Evolutionary conservation across 2,329 filamentous ascomycete species (phyloP).

Genomic region (Trichoderma oligosporum): DNA sequence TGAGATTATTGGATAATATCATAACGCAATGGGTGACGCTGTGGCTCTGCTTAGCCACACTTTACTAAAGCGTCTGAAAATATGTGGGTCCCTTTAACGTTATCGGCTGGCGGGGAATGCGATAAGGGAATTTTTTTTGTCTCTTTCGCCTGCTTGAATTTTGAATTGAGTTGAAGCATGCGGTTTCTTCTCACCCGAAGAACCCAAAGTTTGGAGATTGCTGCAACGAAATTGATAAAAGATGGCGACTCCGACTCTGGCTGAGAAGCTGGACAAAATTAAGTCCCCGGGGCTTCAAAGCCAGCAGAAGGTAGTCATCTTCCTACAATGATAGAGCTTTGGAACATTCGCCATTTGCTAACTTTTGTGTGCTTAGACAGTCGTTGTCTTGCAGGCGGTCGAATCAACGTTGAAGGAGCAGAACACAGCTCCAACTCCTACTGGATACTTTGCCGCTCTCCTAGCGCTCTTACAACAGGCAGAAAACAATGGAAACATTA

Average conservation of each 20-base stretch:
- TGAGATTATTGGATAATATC: conserved; percentile 1
- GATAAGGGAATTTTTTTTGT: conserved; percentile 23
- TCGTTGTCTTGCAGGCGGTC: conserved; percentile 82
- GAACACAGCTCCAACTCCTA: conserved; percentile 76
- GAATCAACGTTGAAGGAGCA: conserved; percentile 90
- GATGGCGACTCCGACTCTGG: conserved; percentile 56
- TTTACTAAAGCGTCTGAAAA: too few relatives aligned
- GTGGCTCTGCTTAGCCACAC: conserved; percentile 13
- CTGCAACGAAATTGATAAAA: conserved; percentile 24
- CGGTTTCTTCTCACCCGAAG: conserved; percentile 12
- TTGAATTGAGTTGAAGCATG: not conserved
- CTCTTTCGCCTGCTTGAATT: conserved; percentile 14
- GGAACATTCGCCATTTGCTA: not conserved
- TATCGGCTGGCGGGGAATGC: conserved; percentile 21
- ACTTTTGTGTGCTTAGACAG: conserved; percentile 53
- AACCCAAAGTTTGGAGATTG: conserved; percentile 3
- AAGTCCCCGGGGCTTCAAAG: conserved; percentile 94
- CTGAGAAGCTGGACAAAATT: conserved; percentile 95
- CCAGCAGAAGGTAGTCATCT: conserved; percentile 72
- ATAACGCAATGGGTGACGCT: not conserved
- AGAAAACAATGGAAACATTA: conserved; percentile 62
- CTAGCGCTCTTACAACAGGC: conserved; percentile 81
- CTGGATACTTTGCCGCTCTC: conserved; percentile 93
- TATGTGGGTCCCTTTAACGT: not conserved
- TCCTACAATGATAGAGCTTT: not conserved